Base-by-base conservation (phyloP, 495 filamentous ascomycete genomes). In the Penicillium salamii region DNA sequence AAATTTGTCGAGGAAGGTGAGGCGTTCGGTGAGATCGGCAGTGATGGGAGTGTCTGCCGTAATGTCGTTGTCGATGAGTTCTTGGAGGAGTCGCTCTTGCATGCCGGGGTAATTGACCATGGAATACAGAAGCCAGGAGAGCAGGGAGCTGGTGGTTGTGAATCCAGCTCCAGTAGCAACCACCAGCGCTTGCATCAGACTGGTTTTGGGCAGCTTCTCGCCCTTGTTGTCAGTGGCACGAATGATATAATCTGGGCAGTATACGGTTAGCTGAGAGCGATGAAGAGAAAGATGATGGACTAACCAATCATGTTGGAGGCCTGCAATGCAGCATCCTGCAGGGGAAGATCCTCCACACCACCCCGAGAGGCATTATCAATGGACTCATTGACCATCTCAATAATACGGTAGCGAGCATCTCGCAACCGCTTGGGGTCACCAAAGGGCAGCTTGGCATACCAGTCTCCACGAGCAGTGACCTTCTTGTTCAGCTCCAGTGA, bases 41-140 rank as follows among this genome's bases (percentile, higher is more conserved):
- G 68, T 67, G 53, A 58, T 55, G 1, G 58, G 8, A 3, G 63
- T 74, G 17, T 75, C 52, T 14, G 43, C 23, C 17, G 55, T 57
- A 24, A 71, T 62, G 14, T 64, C 74, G 48, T 74, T 47, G 58
- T 80, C 70, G 40, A 76, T 57, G 2, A 83, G 65, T 29, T 82
- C 78, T 38, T 78, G 70, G 20, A 78, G 65, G 0, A 84, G 66
- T 0, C 72, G 61, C 14, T 78, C 78, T 50, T 82, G 80, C 24
- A 63, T 69, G 2, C 71, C 78, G 2, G 68, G 64, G 51, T 82
- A 81, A 1, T 58, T 66, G 24, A 75, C 71, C 2, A 82, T 46
- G 34, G 61, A 64, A 54, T 79, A 83, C 24, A 81, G 55, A 3
- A 75, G 57, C 80, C 79, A 83, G 0, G 77, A 78, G 7, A 84